Percentiles rank a stretch among this genome's conserved stretches.
Evolutionary conservation across 2,329 filamentous ascomycete species (phyloP).

Genomic region (Mycogone perniciosa): DNA sequence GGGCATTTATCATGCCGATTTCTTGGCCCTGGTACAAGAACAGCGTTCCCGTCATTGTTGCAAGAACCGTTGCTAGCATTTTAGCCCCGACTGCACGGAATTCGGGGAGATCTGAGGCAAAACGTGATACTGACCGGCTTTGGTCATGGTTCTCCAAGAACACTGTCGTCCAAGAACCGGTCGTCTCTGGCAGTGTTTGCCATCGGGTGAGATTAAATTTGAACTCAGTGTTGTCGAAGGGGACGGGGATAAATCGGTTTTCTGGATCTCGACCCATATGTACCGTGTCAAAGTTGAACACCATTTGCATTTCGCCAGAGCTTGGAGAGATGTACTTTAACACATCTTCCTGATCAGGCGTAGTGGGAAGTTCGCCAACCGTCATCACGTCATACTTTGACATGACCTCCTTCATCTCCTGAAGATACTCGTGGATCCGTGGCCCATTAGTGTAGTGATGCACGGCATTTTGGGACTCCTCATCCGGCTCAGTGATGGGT

Average conservation of each 20-base stretch:
- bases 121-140: conserved; percentile 50
- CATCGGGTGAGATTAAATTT: conserved; percentile 31
- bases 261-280: not conserved
- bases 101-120: conserved; percentile 37
- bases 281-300: conserved; percentile 14
- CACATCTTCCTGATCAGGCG: conserved; percentile 35
- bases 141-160: conserved; percentile 63
- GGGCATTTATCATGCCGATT: conserved; percentile 54
- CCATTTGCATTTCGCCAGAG: conserved; percentile 28
- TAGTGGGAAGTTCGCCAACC: conserved; percentile 28
- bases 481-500: conserved; percentile 29
- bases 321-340: conserved; percentile 41
- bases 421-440: conserved; percentile 38
- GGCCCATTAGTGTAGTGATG: conserved; percentile 48
- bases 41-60: conserved; percentile 45
- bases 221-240: not conserved
- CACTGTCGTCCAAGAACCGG: conserved; percentile 51
- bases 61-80: conserved; percentile 45
- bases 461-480: conserved; percentile 30
- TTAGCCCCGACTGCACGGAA: conserved; percentile 42
- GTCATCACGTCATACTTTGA: conserved; percentile 49
- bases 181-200: conserved; percentile 44
- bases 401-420: conserved; percentile 34
- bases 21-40: conserved; percentile 57
- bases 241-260: not conserved